These are phyloP conservation scores for Argentina anserina DNA, from an alignment of 306 rosid species.

Conservation along the genomic window DNA sequence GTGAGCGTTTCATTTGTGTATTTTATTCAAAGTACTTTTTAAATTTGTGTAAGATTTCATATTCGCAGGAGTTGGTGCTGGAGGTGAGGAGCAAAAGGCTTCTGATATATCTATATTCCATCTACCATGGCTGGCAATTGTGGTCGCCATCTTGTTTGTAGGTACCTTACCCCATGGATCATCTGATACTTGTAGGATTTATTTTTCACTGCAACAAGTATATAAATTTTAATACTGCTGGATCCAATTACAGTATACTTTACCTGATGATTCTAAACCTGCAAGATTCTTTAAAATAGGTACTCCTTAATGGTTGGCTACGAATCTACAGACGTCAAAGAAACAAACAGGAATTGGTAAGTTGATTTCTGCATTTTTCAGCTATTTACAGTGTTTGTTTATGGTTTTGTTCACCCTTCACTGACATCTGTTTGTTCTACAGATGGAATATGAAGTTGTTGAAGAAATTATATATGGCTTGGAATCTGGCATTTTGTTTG, in stretches of 20 bases:
- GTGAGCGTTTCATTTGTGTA: not conserved
- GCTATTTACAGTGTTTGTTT: slow-evolving; percentile 10
- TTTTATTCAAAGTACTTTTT: slow-evolving; percentile 1
- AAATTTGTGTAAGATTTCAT: slow-evolving; percentile 14
- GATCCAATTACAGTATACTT: not conserved
- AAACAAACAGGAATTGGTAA: slow-evolving; percentile 92
- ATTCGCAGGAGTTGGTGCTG: slow-evolving; percentile 91
- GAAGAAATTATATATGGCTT: slow-evolving; percentile 92
- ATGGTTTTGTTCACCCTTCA: not conserved
- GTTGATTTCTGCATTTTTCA: slow-evolving; percentile 22
- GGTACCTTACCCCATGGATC: slow-evolving; percentile 69
- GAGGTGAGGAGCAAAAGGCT: slow-evolving; percentile 91
- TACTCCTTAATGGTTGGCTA: slow-evolving; percentile 86
- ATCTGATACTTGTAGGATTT: slow-evolving; percentile 27
- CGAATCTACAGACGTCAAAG: slow-evolving; percentile 72
- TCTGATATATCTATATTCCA: slow-evolving; percentile 68
- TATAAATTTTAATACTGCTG: not conserved
- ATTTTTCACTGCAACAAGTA: not conserved
- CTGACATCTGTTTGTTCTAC: slow-evolving; percentile 41
- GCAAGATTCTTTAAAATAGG: slow-evolving; percentile 37
- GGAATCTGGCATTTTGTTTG: slow-evolving; percentile 97
- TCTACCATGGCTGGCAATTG: slow-evolving; percentile 80
- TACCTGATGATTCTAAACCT: slow-evolving; percentile 18
- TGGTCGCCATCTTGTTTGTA: slow-evolving; percentile 91
- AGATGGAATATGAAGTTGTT: slow-evolving; percentile 91